Conservation (phyloP, 2,329 filamentous ascomycete species). For the Verticillium dahliae region DNA sequence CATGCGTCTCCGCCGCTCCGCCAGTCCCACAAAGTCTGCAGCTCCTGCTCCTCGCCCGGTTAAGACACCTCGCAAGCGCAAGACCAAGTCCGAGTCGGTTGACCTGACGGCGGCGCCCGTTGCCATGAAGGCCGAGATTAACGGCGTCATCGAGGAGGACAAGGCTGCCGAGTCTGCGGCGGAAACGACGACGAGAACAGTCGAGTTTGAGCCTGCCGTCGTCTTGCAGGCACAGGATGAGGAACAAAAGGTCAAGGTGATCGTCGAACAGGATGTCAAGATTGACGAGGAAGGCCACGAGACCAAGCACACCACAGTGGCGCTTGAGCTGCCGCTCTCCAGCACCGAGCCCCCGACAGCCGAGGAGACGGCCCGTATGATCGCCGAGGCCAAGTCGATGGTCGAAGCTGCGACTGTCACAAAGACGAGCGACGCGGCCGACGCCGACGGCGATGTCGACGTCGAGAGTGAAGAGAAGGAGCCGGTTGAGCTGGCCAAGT, state of each 20-base stretch:
- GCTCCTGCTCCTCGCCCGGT: conserved; percentile 15
- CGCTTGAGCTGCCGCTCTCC: conserved; percentile 63
- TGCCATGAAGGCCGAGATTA: conserved; percentile 18
- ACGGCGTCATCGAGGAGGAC: conserved; percentile 18
- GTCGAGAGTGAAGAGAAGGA: conserved; percentile 19
- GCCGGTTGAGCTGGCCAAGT: conserved; percentile 34
- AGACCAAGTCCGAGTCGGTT: conserved; percentile 32
- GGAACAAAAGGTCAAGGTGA: conserved; percentile 59
- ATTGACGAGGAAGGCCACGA: conserved; percentile 51
- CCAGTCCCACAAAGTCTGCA: conserved; percentile 46
- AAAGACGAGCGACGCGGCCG: conserved; percentile 24
- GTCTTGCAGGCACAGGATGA: conserved; percentile 47
- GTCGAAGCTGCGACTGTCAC: conserved; percentile 59
- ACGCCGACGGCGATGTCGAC: conserved; percentile 29
- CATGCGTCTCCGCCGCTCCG: conserved; percentile 47
- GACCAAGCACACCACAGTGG: conserved; percentile 65
- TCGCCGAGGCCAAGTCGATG: conserved; percentile 82
- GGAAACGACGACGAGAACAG: conserved; percentile 31
- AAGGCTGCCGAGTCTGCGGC: conserved; percentile 21
- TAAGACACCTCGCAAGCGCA: conserved; percentile 48
- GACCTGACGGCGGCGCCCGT: conserved; percentile 22
- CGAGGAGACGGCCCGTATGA: conserved; percentile 75
- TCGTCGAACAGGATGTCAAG: conserved; percentile 59
- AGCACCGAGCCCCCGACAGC: conserved; percentile 61
- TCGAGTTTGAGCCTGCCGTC: conserved; percentile 41